Evolutionary conservation across 2,329 filamentous ascomycete genomes (phyloP).

Genomic region (Pezizomycotina sp.): DNA sequence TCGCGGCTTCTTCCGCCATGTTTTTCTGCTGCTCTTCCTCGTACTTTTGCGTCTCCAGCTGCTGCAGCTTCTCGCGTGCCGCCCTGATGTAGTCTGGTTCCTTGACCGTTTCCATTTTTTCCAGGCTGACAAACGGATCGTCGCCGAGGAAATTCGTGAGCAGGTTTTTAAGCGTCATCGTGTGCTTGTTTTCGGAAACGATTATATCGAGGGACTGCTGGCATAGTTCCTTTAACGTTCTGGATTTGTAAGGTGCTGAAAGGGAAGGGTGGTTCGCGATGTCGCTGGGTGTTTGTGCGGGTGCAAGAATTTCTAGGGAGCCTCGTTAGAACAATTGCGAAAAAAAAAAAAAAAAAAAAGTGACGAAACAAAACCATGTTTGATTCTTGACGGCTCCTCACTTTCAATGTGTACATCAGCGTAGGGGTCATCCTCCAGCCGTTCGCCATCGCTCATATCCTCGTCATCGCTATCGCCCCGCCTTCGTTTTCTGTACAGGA

Average conservation of each 20-base stretch:
- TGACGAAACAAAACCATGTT: not conserved
- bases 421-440: conserved; percentile 62
- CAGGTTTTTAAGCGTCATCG: conserved; percentile 60
- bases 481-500: conserved; percentile 39
- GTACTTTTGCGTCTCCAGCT: no score
- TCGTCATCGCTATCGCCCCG: conserved; percentile 7
- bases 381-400: no score
- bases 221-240: conserved; percentile 54
- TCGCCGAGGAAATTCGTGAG: conserved; percentile 60
- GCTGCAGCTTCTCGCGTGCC: no score
- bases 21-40: no score
- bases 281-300: conserved; percentile 57
- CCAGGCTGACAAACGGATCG: conserved; percentile 40
- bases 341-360: not conserved
- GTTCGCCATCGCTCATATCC: conserved; percentile 27
- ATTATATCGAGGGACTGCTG: conserved; percentile 53
- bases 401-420: conserved; percentile 53
- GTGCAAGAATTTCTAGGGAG: conserved; percentile 50
- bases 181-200: conserved; percentile 54
- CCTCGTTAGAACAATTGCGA: conserved; percentile 2
- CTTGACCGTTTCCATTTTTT: conserved; percentile 31
- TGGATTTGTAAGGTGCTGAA: conserved; percentile 57
- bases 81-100: conserved; percentile 26
- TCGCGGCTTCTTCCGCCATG: no score
- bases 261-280: conserved; percentile 58